Conservation (phyloP, 306 rosid genomes). For the Ceratonia siliqua region DNA sequence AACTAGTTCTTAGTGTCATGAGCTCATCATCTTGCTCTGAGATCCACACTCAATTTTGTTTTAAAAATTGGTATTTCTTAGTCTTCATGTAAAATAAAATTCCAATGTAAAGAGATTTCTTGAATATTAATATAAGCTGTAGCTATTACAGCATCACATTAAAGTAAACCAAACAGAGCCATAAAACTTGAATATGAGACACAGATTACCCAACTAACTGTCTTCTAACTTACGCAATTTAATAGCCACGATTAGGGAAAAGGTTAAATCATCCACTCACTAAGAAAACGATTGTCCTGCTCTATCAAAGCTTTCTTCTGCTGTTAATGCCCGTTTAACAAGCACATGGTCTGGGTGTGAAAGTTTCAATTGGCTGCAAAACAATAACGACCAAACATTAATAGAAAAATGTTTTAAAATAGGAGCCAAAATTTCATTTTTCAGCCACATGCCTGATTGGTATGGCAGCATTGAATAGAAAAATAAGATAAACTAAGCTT, state of each 20-base stretch:
- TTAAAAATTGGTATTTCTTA: not conserved
- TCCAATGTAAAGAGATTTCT: constrained; percentile 27
- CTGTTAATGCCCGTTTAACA: constrained; percentile 66
- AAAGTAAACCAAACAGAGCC: constrained; percentile 32
- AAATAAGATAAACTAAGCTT: not conserved
- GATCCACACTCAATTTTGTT: not conserved
- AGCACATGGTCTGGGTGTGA: constrained; percentile 86
- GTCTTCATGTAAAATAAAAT: constrained; percentile 19
- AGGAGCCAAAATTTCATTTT: not conserved
- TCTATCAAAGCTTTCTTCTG: constrained; percentile 90
- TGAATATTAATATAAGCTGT: constrained; percentile 28
- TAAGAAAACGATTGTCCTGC: constrained; percentile 81
- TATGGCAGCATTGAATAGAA: not conserved
- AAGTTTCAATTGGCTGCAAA: constrained; percentile 94
- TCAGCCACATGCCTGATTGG: not conserved
- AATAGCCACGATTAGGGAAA: constrained; percentile 31
- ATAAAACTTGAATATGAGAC: constrained; percentile 41
- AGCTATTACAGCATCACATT: constrained; percentile 43
- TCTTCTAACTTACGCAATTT: constrained; percentile 44
- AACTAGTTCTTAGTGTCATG: not conserved
- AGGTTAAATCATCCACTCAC: constrained; percentile 32
- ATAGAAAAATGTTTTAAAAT: not conserved
- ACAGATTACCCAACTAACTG: constrained; percentile 41
- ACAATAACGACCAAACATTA: constrained; percentile 9
- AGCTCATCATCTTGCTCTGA: not conserved